Evolutionary conservation across 306 rosid species (phyloP), one percentile per base, ranked within the genome.

Genomic region (Bauhinia variegata): DNA sequence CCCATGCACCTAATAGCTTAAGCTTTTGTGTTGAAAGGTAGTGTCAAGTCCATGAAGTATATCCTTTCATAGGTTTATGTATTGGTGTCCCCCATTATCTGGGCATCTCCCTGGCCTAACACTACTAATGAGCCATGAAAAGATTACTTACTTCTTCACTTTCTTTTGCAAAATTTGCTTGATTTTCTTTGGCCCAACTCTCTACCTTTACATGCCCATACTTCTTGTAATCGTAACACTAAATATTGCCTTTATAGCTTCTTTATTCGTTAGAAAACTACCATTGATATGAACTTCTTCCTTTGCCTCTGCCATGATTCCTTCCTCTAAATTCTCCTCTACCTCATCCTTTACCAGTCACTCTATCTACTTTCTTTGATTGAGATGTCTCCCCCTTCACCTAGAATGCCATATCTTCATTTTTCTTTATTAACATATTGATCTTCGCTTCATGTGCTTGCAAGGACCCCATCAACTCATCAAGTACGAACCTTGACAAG

Each of bases 141-240:
- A n/a, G n/a, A n/a, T n/a, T n/a, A n/a, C n/a, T n/a, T n/a, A n/a
- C n/a, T n/a, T n/a, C n/a, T n/a, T n/a, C n/a, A n/a, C n/a, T n/a
- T n/a, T n/a, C n/a, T n/a, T n/a, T n/a, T n/a, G n/a, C n/a, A n/a
- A n/a, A n/a, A n/a, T n/a, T n/a, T n/a, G n/a, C n/a, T n/a, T n/a
- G n/a, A n/a, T n/a, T n/a, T n/a, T 48, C 28, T 16, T 38, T 60
- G n/a, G 38, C 14, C 66, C 66, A 60, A 38, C 49, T 13, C 6
- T 39, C 51, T 17, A 12, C 66, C 4, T 60, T 38, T 5, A 60
- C 2, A 9, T 60, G 51, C n/a, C 66, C 66, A 39, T 16, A 38
- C 14, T 10, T 60, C 14, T 18, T 60, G 31, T 30, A 10, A 5
- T 39, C 11, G 19, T 37, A 19, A 8, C 49, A 41, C 23, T 39